Evolutionary conservation across 2,329 filamentous ascomycete genomes (phyloP).

Genomic region (Chaetomium sp.): DNA sequence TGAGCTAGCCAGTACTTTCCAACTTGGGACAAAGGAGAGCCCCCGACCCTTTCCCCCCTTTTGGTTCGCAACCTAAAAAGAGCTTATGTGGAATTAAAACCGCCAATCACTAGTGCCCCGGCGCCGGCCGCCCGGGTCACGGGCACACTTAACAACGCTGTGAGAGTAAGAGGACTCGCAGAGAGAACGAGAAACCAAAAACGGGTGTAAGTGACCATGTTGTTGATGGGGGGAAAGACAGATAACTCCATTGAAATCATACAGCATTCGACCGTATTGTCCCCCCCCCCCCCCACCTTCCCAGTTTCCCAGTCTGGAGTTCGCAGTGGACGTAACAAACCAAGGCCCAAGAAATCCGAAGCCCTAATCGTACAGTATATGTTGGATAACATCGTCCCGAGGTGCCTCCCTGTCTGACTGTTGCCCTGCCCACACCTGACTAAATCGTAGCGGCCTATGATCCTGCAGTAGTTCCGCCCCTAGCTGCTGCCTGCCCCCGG

Average conservation of each 20-base stretch:
- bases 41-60: background rate
- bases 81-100: background rate
- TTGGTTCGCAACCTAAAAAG: background rate
- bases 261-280: background rate
- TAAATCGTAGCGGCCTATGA: background rate
- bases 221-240: background rate
- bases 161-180: background rate
- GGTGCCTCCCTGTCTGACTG: background rate
- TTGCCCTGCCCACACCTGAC: background rate
- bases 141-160: constrained; percentile 1
- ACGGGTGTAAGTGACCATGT: background rate
- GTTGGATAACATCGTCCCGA: background rate
- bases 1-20: background rate
- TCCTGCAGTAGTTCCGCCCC: background rate
- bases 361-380: constrained; percentile 21
- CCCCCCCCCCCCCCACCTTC: no score
- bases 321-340: constrained; percentile 7
- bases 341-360: constrained; percentile 17
- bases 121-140: background rate
- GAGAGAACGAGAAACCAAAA: background rate
- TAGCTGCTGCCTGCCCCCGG: background rate
- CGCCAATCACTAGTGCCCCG: background rate
- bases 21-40: constrained; percentile 1
- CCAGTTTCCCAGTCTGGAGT: constrained; percentile 9
- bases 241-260: background rate